Base-by-base conservation (phyloP, 2,329 filamentous ascomycete genomes). In the Leptodontidium sp. region DNA sequence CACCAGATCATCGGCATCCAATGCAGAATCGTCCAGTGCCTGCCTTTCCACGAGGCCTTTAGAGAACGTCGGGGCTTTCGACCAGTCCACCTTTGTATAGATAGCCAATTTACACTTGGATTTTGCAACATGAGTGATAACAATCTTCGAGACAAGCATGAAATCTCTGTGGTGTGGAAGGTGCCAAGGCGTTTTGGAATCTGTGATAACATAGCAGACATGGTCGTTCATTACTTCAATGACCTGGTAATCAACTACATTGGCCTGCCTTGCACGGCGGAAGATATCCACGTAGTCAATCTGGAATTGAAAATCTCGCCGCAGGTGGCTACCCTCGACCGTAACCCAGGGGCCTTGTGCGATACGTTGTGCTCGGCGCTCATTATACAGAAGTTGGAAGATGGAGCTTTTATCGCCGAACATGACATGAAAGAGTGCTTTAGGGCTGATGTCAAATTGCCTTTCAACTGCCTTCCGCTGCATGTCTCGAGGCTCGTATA, bases 371-470 rank as follows among this genome's bases (percentile, higher is more conserved):
- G 92, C 93, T 75, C 90, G 87, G 63, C 92, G 87, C 78, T 97
- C 93, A 78, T 93, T 91, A 78, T 98, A 95, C 38, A 98, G 84
- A 76, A 95, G 90, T 75, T 96, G 93, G 81, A 98, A 99, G 49
- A 98, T 90, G 43, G 94, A 93, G 78, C 93, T 97, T 81, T 95
- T 97, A 80, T 99, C 96, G 47, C 96, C 96, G 80, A 98, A 99
- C 63, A 99, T 86, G 17, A 98, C 93, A 77, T 98, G 95, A 79
- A 98, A 99, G 68, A 97, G 89, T 0, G 93, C 93, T 80, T 99
- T 98, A 58, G 96, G 91, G 71, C 93, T 97, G 70, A 98, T 90
- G 73, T 97, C 92, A 78, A 97, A 97, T 72, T 93, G 87, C 70
- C 92, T 89, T 78, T 97, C 93, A 0, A 92, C 88, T 8, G 91